Evolutionary conservation across 306 rosid species (phyloP).

Genomic region (Trichosanthes cucumerina): DNA sequence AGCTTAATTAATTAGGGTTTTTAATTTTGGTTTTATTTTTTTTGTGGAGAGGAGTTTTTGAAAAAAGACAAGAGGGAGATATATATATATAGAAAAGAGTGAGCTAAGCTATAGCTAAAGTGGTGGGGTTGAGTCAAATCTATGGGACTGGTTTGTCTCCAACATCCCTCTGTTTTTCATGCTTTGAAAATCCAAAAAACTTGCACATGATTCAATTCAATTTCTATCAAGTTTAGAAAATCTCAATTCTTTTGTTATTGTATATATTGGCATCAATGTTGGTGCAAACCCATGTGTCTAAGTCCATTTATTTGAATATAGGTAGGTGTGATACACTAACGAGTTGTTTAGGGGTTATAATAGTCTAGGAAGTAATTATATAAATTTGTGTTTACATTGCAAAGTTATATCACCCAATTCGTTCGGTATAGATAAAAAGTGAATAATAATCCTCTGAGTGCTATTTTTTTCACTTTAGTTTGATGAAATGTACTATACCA

Average conservation of each 20-base stretch:
- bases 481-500: no score
- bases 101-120: background rate
- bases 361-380: no score
- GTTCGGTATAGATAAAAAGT: background rate
- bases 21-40: background rate
- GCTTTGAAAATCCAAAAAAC: background rate
- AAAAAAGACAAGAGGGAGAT: background rate
- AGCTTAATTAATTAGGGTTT: background rate
- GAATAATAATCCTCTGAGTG: no score
- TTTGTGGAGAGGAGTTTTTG: background rate
- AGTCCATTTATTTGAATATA: no score
- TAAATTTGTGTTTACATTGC: no score
- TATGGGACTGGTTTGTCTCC: slow-evolving; percentile 4
- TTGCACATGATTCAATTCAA: background rate
- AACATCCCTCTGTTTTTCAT: background rate
- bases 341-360: no score
- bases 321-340: no score
- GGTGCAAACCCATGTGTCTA: background rate
- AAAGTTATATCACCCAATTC: no score
- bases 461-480: no score
- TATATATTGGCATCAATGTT: background rate
- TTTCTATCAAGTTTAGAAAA: background rate
- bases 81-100: background rate
- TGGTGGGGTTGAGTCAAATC: background rate
- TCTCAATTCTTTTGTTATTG: background rate